Evolutionary conservation across 2,329 filamentous ascomycete species (phyloP).

Genomic region (Xylaria digitata): DNA sequence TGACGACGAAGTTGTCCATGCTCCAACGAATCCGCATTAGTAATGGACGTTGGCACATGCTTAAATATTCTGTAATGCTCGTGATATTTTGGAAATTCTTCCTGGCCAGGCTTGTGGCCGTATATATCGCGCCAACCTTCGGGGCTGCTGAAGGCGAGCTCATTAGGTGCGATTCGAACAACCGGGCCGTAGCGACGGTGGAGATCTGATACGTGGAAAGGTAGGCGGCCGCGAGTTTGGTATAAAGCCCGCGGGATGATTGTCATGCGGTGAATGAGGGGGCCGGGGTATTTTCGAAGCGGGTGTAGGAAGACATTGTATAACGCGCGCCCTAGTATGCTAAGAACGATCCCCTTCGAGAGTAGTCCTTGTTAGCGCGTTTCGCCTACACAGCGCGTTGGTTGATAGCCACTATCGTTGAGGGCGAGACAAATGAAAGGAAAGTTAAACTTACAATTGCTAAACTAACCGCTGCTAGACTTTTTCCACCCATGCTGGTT

Average conservation of each 20-base stretch:
- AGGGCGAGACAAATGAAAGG: no score
- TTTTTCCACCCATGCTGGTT: no score
- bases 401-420: no score
- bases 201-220: slow-evolving; percentile 6
- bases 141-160: slow-evolving; percentile 35
- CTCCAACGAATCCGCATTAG: slow-evolving; percentile 47
- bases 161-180: slow-evolving; percentile 13
- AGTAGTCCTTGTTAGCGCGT: no score
- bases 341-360: no score
- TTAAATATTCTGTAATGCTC: slow-evolving; percentile 43
- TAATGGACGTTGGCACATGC: slow-evolving; percentile 44
- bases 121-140: slow-evolving; percentile 55
- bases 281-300: slow-evolving; percentile 9
- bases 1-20: slow-evolving; percentile 50
- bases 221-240: not conserved
- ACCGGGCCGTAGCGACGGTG: slow-evolving; percentile 10
- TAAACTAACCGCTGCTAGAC: no score
- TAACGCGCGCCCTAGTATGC: no score
- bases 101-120: slow-evolving; percentile 46
- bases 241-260: not conserved
- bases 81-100: slow-evolving; percentile 47
- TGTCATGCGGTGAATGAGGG: not conserved
- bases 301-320: slow-evolving; percentile 18
- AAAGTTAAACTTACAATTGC: no score
- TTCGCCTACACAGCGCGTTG: no score